A percentile compares a stretch with the other conserved stretches of the same genome.
phyloP scores from a whole-genome alignment of 2,329 filamentous ascomycete genomes.

The Colletotrichum theobromicola region DNA sequence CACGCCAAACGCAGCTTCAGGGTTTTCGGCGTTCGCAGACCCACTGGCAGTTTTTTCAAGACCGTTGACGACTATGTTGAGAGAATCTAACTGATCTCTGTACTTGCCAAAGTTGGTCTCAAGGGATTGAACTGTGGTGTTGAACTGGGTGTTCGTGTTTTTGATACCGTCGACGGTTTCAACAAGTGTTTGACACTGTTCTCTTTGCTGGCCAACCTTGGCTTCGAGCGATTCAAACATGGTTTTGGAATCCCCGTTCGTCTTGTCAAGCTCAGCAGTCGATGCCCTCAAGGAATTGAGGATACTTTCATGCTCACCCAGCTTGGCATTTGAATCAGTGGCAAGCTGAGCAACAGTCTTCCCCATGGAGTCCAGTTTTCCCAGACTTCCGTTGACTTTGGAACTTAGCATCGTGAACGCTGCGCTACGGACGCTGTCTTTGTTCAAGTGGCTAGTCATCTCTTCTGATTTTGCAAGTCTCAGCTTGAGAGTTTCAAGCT shows the following conservation, averaged over 20 bases:
- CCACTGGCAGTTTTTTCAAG: background rate
- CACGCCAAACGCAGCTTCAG: background rate
- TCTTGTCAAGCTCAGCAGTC: background rate
- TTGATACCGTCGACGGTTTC: background rate
- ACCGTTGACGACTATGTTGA: background rate
- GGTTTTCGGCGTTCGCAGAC: background rate
- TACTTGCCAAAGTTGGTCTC: background rate
- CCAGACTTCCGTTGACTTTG: background rate
- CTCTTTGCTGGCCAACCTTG: background rate
- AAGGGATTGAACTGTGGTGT: background rate
- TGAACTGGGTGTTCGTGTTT: background rate
- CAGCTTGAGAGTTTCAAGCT: background rate
- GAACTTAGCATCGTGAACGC: background rate
- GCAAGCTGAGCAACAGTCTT: background rate
- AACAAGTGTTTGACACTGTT: background rate
- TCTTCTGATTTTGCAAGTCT: background rate
- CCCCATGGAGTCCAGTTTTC: background rate
- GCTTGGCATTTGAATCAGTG: background rate
- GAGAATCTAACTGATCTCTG: background rate
- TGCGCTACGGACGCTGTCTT: background rate
- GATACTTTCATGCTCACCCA: background rate
- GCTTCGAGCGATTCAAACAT: background rate
- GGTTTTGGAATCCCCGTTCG: background rate
- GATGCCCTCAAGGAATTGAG: background rate
- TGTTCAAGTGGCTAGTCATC: background rate